phyloP scores from a whole-genome alignment of 306 rosid genomes.

The Quercus glauca region DNA sequence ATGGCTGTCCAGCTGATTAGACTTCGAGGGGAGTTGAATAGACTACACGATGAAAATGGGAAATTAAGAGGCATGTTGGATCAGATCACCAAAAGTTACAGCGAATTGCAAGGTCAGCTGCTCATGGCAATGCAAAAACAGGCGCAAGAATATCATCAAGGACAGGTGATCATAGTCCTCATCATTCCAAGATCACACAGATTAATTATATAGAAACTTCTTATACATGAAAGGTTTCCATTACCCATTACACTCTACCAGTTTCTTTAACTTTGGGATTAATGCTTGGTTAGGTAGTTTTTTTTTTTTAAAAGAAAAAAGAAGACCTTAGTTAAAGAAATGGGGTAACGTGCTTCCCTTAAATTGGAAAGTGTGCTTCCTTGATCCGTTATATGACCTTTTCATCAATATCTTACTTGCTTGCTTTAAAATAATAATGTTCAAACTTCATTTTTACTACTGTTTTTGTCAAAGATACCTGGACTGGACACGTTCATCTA shows the following conservation, averaged over 20 bases:
- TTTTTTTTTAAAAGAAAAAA: background rate
- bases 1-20: slow-evolving; percentile 9
- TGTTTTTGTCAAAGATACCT: background rate
- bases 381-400: slow-evolving; percentile 13
- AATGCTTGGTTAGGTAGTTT: background rate
- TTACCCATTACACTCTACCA: background rate
- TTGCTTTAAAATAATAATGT: background rate
- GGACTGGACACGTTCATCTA: background rate
- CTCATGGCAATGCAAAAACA: slow-evolving; percentile 35
- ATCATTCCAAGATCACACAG: background rate
- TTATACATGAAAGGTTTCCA: background rate
- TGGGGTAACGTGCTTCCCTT: slow-evolving; percentile 32
- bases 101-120: slow-evolving; percentile 42
- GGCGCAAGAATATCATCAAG: background rate
- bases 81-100: slow-evolving; percentile 41
- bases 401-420: slow-evolving; percentile 7
- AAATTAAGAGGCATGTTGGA: slow-evolving; percentile 35
- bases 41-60: slow-evolving; percentile 38
- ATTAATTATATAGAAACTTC: background rate
- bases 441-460: background rate
- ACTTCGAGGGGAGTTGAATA: slow-evolving; percentile 31
- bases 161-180: slow-evolving; percentile 18
- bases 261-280: background rate
- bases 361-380: slow-evolving; percentile 28
- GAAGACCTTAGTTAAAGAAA: slow-evolving; percentile 21